A percentile compares a stretch with the other conserved stretches of the same genome.
These are phyloP conservation scores for Cucurbitaria berberidis DNA, from an alignment of 2,329 filamentous ascomycete species.

Conservation along the genomic window DNA sequence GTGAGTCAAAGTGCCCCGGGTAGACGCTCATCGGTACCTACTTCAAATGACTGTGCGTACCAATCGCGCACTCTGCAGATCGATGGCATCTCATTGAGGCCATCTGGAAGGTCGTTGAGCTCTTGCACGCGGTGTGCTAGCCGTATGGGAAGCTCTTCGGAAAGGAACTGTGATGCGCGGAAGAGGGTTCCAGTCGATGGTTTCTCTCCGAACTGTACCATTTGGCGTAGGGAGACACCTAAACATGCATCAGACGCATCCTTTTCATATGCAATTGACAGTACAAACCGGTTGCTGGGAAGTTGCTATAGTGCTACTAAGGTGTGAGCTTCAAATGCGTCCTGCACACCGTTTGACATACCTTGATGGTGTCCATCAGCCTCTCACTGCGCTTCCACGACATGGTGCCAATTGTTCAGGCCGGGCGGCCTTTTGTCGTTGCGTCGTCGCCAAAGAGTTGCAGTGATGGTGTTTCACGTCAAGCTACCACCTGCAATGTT, in stretches of 20 bases:
- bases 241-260: conserved; percentile 21
- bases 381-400: conserved; percentile 90
- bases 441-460: conserved; percentile 42
- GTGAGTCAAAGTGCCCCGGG: conserved; percentile 37
- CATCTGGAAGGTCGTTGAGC: conserved; percentile 88
- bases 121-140: conserved; percentile 96
- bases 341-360: conserved; percentile 19
- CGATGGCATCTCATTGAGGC: conserved; percentile 96
- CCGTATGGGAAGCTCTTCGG: conserved; percentile 96
- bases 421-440: conserved; percentile 40
- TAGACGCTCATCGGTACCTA: conserved; percentile 54
- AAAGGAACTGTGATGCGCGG: conserved; percentile 96
- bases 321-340: conserved; percentile 28
- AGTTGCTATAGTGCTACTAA: conserved; percentile 81
- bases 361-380: conserved; percentile 93
- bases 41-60: conserved; percentile 99
- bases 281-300: conserved; percentile 94
- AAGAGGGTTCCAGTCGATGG: conserved; percentile 92
- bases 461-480: conserved; percentile 13
- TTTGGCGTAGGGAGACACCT: conserved; percentile 82
- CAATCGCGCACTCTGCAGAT: conserved; percentile 94
- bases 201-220: conserved; percentile 97
- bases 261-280: conserved; percentile 65
- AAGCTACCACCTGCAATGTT: conserved; percentile 22
- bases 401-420: conserved; percentile 65